A percentile compares a stretch with the other conserved stretches of the same genome.
phyloP scores from a whole-genome alignment of 768 basidiomycete species.

The Suillus discolor region DNA sequence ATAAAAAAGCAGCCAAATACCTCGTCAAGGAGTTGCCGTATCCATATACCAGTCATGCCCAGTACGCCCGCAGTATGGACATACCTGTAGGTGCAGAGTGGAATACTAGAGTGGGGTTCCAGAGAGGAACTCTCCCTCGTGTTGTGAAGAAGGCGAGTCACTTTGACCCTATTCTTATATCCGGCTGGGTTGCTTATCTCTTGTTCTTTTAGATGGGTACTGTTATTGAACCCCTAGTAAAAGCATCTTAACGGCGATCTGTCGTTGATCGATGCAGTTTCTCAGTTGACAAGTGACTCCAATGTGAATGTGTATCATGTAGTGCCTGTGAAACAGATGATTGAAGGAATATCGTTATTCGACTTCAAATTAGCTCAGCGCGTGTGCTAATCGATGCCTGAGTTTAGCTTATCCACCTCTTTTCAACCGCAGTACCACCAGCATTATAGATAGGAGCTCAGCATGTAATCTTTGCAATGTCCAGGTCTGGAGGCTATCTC shows the following conservation, averaged over 20 bases:
- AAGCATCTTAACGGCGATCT: conserved; percentile 36
- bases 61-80: conserved; percentile 86
- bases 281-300: neutral
- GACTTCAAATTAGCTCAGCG: no score
- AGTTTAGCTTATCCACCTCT: no score
- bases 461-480: no score
- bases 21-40: conserved; percentile 89
- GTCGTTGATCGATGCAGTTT: neutral
- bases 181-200: conserved; percentile 5
- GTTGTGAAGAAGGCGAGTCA: conserved; percentile 79
- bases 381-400: no score
- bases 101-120: conserved; percentile 88
- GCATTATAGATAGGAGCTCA: no score
- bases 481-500: no score
- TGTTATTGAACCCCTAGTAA: conserved; percentile 71
- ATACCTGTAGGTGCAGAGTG: conserved; percentile 87
- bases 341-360: no score
- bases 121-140: conserved; percentile 79
- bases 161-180: conserved; percentile 14
- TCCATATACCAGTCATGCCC: conserved; percentile 92
- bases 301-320: neutral
- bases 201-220: conserved; percentile 57
- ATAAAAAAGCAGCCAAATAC: conserved; percentile 92
- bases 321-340: neutral
- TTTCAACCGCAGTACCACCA: no score